A percentile compares a stretch with the other conserved stretches of the same genome.
Conservation (phyloP, 108 stramenopile species). For the Fragilariopsis cylindrus region DNA sequence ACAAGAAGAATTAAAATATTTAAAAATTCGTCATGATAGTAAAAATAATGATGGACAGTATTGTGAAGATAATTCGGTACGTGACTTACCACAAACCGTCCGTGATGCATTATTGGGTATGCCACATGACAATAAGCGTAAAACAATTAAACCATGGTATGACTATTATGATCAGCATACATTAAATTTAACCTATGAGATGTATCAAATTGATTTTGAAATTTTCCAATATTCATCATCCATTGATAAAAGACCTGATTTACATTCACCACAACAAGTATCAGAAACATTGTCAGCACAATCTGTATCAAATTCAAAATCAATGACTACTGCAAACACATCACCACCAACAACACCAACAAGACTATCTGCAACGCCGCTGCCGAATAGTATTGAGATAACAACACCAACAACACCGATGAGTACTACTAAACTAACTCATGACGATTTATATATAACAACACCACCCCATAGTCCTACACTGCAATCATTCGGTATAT, state of each 20-base stretch:
- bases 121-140: slow-evolving; percentile 52
- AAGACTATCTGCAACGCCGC: no score
- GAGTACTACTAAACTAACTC: no score
- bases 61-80: not conserved
- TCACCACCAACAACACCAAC: no score
- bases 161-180: slow-evolving; percentile 63
- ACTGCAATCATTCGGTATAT: no score
- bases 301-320: no score
- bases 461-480: no score
- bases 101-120: slow-evolving; percentile 50
- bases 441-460: no score
- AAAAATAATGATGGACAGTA: slow-evolving; percentile 15
- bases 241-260: slow-evolving; percentile 46
- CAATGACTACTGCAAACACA: no score
- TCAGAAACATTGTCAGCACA: no score
- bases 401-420: no score
- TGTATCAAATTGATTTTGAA: slow-evolving; percentile 62
- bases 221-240: slow-evolving; percentile 50
- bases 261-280: slow-evolving; percentile 7
- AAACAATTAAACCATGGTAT: slow-evolving; percentile 48
- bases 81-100: slow-evolving; percentile 43
- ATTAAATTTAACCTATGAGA: slow-evolving; percentile 57
- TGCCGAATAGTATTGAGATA: no score
- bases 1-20: slow-evolving; percentile 58
- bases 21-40: slow-evolving; percentile 36